A percentile compares a stretch with the other conserved stretches of the same genome.
These are phyloP conservation scores for Phaffia tasmanica DNA, from an alignment of 768 basidiomycete genomes.

Conservation along the genomic window DNA sequence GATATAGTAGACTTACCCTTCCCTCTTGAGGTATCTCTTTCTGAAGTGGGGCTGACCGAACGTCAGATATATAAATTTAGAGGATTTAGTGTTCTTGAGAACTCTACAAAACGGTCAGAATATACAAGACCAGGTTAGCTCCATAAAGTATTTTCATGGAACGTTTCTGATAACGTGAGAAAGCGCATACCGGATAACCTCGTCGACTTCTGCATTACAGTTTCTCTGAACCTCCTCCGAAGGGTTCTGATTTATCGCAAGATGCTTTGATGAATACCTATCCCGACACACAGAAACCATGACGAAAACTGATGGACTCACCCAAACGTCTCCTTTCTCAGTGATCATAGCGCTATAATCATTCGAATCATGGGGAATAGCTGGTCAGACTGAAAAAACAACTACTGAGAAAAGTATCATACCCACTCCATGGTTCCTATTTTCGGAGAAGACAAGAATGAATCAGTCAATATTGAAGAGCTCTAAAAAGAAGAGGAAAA, in stretches of 20 bases:
- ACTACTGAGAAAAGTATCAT: slow-evolving; percentile 49
- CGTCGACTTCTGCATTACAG: slow-evolving; percentile 48
- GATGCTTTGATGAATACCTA: neutral
- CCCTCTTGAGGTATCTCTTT: slow-evolving; percentile 51
- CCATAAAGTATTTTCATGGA: neutral
- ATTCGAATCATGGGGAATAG: neutral
- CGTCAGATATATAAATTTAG: slow-evolving; percentile 39
- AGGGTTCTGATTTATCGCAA: slow-evolving; percentile 49
- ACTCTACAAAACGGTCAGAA: slow-evolving; percentile 22
- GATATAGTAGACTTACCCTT: slow-evolving; percentile 25
- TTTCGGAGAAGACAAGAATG: neutral
- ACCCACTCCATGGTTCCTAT: slow-evolving; percentile 60
- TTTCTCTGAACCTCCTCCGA: slow-evolving; percentile 45
- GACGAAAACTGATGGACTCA: slow-evolving; percentile 34
- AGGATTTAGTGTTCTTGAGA: slow-evolving; percentile 28
- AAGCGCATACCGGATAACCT: slow-evolving; percentile 52
- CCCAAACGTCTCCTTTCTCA: slow-evolving; percentile 70
- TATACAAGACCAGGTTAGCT: slow-evolving; percentile 42
- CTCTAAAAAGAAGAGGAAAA: neutral
- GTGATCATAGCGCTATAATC: slow-evolving; percentile 36
- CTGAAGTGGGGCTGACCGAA: slow-evolving; percentile 87
- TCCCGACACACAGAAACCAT: neutral
- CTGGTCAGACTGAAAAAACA: neutral
- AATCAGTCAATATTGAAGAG: neutral
- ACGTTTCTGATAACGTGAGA: neutral